A percentile compares a stretch with the other conserved stretches of the same genome.
Conservation (phyloP, 352 stramenopile genomes). For the Pythium plurisporium region DNA sequence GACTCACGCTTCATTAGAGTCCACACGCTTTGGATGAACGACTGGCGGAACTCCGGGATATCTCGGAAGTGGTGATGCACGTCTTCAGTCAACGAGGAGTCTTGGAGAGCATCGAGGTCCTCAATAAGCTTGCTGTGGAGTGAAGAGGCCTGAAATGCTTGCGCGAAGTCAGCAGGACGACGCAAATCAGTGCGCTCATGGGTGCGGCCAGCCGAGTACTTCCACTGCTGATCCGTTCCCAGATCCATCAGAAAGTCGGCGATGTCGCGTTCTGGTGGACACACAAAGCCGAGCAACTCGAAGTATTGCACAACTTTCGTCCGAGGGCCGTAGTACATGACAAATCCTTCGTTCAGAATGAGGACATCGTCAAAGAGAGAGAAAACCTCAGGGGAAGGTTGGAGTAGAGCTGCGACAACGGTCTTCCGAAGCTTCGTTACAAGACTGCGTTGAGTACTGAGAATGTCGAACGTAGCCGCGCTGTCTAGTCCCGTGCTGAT, state of each 20-base stretch:
- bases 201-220: background rate
- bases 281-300: constrained; percentile 58
- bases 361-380: constrained; percentile 93
- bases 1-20: constrained; percentile 31
- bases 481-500: constrained; percentile 81
- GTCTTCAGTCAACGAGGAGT: constrained; percentile 79
- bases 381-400: constrained; percentile 57
- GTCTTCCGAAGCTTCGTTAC: constrained; percentile 30
- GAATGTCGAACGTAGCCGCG: constrained; percentile 36
- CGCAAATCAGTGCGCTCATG: background rate
- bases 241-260: constrained; percentile 90
- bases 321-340: constrained; percentile 61
- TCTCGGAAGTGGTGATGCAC: constrained; percentile 24
- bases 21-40: constrained; percentile 10
- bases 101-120: constrained; percentile 81
- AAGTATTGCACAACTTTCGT: constrained; percentile 79
- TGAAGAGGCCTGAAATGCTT: constrained; percentile 16
- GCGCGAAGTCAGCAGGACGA: background rate
- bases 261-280: constrained; percentile 61
- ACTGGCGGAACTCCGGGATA: constrained; percentile 10
- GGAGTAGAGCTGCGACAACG: constrained; percentile 61
- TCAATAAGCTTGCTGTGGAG: constrained; percentile 30
- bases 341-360: constrained; percentile 85
- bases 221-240: constrained; percentile 30
- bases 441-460: constrained; percentile 26